phyloP scores from a whole-genome alignment of 148 eudicot species.

The Amaranthus cruentus region DNA sequence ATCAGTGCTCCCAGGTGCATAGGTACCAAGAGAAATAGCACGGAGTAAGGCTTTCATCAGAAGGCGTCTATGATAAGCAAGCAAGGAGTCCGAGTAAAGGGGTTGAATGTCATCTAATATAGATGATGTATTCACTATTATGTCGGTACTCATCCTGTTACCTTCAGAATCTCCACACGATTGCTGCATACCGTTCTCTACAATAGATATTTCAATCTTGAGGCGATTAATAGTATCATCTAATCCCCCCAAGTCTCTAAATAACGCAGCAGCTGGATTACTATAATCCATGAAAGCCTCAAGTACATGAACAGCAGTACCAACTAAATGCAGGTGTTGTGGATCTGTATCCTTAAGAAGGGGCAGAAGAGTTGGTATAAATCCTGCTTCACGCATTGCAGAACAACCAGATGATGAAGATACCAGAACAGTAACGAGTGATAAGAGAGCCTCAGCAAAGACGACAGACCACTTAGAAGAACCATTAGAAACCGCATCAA shows the following conservation, averaged over 20 bases:
- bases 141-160: constrained; percentile 28
- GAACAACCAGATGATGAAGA: constrained; percentile 92
- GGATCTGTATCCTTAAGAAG: constrained; percentile 90
- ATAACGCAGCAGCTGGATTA: constrained; percentile 96
- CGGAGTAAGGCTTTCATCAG: constrained; percentile 90
- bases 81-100: constrained; percentile 78
- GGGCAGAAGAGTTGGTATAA: constrained; percentile 94
- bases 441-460: constrained; percentile 87
- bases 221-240: constrained; percentile 87
- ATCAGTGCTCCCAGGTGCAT: constrained; percentile 84
- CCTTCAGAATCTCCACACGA: constrained; percentile 41
- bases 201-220: constrained; percentile 70
- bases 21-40: constrained; percentile 92
- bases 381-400: constrained; percentile 99
- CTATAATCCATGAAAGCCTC: constrained; percentile 99
- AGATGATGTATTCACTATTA: constrained; percentile 31
- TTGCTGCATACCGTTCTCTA: constrained; percentile 59
- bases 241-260: constrained; percentile 95
- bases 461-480: constrained; percentile 81
- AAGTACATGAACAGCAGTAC: constrained; percentile 92
- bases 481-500: constrained; percentile 61
- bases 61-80: constrained; percentile 74
- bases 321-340: constrained; percentile 89
- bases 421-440: constrained; percentile 86
- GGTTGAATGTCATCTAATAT: constrained; percentile 62